Conservation (phyloP, 768 basidiomycete species). For the Naganishia vaughanmartiniae region DNA sequence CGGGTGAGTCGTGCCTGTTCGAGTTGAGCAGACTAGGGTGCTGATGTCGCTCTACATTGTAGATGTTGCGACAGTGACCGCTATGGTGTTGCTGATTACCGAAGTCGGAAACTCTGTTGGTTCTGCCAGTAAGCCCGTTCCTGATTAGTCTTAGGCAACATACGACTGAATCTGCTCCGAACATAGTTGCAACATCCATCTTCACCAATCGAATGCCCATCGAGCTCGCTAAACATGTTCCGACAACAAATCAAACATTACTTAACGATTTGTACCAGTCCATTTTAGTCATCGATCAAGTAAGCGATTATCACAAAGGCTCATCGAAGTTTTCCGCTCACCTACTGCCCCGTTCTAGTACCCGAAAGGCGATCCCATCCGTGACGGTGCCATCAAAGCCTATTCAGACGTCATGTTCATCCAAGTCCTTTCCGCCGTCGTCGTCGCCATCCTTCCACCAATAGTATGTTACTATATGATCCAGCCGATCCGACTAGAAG, state of each 20-base stretch:
- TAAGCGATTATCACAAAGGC: neutral
- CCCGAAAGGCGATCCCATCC: conserved; percentile 59
- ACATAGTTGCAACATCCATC: conserved; percentile 59
- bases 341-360: conserved; percentile 37
- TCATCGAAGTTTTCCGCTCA: neutral
- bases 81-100: conserved; percentile 65
- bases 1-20: conserved; percentile 13
- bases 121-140: conserved; percentile 58
- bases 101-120: conserved; percentile 70
- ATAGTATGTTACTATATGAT: conserved; percentile 62
- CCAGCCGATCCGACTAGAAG: conserved; percentile 67
- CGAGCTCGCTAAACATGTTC: conserved; percentile 61
- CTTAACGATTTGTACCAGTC: conserved; percentile 27
- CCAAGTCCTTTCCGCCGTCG: conserved; percentile 56
- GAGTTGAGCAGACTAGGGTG: conserved; percentile 32
- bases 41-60: conserved; percentile 20
- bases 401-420: conserved; percentile 55
- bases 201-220: conserved; percentile 68
- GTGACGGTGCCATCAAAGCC: conserved; percentile 62
- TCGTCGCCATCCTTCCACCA: conserved; percentile 61
- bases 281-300: conserved; percentile 15
- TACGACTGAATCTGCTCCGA: neutral
- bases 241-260: conserved; percentile 51
- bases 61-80: conserved; percentile 68
- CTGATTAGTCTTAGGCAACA: neutral